phyloP scores from a whole-genome alignment of 805 yeast species.

The Sungouiella thailandica region DNA sequence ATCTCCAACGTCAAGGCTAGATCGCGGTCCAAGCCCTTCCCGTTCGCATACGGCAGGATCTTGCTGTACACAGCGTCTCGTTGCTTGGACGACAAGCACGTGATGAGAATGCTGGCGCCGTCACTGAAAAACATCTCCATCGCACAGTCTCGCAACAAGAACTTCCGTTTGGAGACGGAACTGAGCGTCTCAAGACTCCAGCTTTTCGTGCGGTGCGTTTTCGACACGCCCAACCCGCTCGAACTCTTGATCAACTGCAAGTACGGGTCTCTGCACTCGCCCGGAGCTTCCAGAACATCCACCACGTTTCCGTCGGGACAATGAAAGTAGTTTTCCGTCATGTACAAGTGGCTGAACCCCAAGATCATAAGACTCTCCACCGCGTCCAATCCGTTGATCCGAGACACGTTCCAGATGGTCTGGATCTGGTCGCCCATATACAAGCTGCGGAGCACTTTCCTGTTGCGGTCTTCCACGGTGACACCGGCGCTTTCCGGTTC shows the following conservation, averaged over 20 bases:
- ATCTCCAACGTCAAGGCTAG: constrained; percentile 49
- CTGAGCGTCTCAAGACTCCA: constrained; percentile 62
- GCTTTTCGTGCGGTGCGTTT: constrained; percentile 43
- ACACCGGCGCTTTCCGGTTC: constrained; percentile 5
- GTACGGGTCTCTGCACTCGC: constrained; percentile 59
- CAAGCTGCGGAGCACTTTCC: constrained; percentile 67
- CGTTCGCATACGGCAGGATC: constrained; percentile 45
- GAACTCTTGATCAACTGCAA: constrained; percentile 57
- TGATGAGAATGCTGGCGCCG: constrained; percentile 66
- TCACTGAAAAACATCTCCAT: constrained; percentile 70
- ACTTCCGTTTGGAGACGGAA: constrained; percentile 69
- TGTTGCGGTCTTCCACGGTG: constrained; percentile 58
- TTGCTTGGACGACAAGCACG: constrained; percentile 48
- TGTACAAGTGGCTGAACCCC: constrained; percentile 60
- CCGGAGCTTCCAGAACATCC: constrained; percentile 63
- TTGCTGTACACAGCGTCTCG: constrained; percentile 54
- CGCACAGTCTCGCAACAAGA: constrained; percentile 74
- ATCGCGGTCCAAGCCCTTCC: constrained; percentile 49
- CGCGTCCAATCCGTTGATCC: constrained; percentile 71
- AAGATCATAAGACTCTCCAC: constrained; percentile 69
- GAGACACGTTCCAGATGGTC: constrained; percentile 72
- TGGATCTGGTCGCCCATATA: constrained; percentile 65
- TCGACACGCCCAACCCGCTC: constrained; percentile 18
- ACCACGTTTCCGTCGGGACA: constrained; percentile 48
- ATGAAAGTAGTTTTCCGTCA: constrained; percentile 66